phyloP scores from a whole-genome alignment of 2,329 filamentous ascomycete species.

The Nigrospora oryzae region DNA sequence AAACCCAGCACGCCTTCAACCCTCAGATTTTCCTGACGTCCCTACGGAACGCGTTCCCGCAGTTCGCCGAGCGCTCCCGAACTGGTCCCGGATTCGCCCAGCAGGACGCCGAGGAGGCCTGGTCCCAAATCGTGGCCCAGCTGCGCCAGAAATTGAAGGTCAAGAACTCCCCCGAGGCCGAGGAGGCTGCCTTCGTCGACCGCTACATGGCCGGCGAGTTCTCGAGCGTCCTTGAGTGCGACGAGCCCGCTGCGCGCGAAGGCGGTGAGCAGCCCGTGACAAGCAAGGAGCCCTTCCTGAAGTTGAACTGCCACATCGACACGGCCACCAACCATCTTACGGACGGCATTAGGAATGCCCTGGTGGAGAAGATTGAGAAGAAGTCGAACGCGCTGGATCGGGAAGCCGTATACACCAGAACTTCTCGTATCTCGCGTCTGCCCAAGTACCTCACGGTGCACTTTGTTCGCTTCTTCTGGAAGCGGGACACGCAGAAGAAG shows the following conservation, averaged over 20 bases:
- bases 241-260: slow-evolving; percentile 70
- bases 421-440: slow-evolving; percentile 77
- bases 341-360: slow-evolving; percentile 74
- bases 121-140: slow-evolving; percentile 88
- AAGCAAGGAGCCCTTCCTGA: slow-evolving; percentile 71
- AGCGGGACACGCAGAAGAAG: slow-evolving; percentile 91
- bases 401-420: slow-evolving; percentile 81
- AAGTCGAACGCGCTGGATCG: slow-evolving; percentile 67
- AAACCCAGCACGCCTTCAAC: slow-evolving; percentile 80
- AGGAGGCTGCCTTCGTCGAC: slow-evolving; percentile 69
- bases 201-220: slow-evolving; percentile 84
- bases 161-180: slow-evolving; percentile 38
- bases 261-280: slow-evolving; percentile 62
- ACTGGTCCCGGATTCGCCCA: slow-evolving; percentile 84
- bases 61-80: slow-evolving; percentile 85
- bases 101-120: slow-evolving; percentile 96
- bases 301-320: slow-evolving; percentile 94
- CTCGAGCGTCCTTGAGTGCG: slow-evolving; percentile 69
- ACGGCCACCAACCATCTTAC: slow-evolving; percentile 79
- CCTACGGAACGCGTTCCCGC: slow-evolving; percentile 72
- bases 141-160: slow-evolving; percentile 70
- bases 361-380: slow-evolving; percentile 90
- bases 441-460: slow-evolving; percentile 96
- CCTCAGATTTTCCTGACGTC: slow-evolving; percentile 77
- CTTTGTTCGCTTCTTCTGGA: slow-evolving; percentile 98